Conservation (phyloP, 129 eudicot species). For the Logfia minima region DNA sequence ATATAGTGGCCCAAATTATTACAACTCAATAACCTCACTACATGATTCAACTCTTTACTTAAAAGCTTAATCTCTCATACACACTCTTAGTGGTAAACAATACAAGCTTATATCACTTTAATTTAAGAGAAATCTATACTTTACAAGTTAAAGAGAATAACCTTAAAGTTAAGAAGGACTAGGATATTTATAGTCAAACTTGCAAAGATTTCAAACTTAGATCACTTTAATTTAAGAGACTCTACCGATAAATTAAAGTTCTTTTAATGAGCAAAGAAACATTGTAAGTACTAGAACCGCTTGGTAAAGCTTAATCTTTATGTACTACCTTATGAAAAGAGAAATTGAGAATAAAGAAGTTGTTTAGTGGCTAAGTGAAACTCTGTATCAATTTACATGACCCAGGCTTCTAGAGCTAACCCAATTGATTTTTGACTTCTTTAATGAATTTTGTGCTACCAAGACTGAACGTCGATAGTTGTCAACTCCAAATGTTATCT, state of each 20-base stretch:
- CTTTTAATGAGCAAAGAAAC: background rate
- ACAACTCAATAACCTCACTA: too few relatives aligned
- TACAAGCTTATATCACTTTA: too few relatives aligned
- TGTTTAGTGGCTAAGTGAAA: background rate
- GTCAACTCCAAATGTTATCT: background rate
- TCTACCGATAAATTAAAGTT: background rate
- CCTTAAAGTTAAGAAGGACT: too few relatives aligned
- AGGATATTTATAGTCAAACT: too few relatives aligned
- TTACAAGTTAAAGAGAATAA: too few relatives aligned
- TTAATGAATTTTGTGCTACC: background rate
- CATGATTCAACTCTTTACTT: too few relatives aligned
- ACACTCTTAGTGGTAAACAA: too few relatives aligned
- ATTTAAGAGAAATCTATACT: too few relatives aligned
- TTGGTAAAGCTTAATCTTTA: background rate
- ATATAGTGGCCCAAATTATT: too few relatives aligned
- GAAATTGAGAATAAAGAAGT: background rate
- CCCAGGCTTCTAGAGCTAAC: background rate
- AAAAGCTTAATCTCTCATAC: too few relatives aligned
- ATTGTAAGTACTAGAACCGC: background rate
- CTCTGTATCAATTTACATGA: background rate
- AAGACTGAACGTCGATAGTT: background rate
- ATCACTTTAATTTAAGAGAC: too few relatives aligned
- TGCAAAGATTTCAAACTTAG: too few relatives aligned
- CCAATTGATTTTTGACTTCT: background rate
- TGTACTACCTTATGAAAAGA: background rate